Evolutionary conservation across 139 green algal genomes (phyloP).

Genomic region (Chlamydomonas sp.): DNA sequence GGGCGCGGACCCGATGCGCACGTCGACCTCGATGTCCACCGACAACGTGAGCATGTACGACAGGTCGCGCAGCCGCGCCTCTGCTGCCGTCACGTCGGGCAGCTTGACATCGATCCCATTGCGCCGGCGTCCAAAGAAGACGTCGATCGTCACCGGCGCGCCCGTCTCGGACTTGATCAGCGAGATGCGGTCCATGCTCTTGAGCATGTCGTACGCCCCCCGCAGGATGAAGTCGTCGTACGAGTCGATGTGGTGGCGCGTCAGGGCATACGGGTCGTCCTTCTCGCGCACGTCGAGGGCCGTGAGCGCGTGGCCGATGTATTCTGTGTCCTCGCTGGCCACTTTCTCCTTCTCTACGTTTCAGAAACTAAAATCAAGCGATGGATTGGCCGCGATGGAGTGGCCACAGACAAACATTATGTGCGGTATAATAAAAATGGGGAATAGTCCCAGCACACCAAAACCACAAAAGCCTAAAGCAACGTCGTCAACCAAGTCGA

Average conservation of each 20-base stretch:
- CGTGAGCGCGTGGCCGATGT: neutral
- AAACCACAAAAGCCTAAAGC: too few relatives aligned
- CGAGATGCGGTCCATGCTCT: neutral
- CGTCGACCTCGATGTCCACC: neutral
- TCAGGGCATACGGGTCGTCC: neutral
- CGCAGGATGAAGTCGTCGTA: slow-evolving; percentile 13
- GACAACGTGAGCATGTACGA: slow-evolving; percentile 46
- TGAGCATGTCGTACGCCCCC: neutral
- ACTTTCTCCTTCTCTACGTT: too few relatives aligned
- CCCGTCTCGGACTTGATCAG: slow-evolving; percentile 6
- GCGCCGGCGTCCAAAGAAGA: neutral
- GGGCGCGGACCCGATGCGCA: neutral
- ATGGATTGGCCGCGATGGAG: too few relatives aligned
- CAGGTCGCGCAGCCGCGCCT: slow-evolving; percentile 88
- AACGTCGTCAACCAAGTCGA: too few relatives aligned
- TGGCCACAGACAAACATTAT: too few relatives aligned
- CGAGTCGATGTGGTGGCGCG: slow-evolving; percentile 17
- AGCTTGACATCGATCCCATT: slow-evolving; percentile 37
- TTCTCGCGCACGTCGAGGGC: slow-evolving; percentile 4
- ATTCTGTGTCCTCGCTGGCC: neutral
- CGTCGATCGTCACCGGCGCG: neutral
- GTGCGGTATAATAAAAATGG: too few relatives aligned
- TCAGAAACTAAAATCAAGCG: too few relatives aligned
- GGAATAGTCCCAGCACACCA: too few relatives aligned
- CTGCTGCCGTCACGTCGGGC: too few relatives aligned